Percentiles rank a stretch among this genome's conserved stretches.
phyloP scores from a whole-genome alignment of 108 stramenopile genomes.

The Fragilariopsis cylindrus region DNA sequence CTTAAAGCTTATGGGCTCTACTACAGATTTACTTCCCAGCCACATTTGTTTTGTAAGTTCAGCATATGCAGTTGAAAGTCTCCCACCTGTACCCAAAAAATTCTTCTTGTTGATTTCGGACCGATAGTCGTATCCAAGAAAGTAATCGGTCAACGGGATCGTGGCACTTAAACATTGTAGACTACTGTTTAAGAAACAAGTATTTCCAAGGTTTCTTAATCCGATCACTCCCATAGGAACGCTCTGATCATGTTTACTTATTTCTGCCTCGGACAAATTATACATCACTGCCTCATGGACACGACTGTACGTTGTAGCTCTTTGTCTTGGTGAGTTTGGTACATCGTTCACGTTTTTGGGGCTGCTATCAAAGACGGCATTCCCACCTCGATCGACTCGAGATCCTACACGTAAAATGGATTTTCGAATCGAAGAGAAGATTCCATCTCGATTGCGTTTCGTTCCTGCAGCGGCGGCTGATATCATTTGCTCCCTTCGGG shows the following conservation, averaged over 20 bases:
- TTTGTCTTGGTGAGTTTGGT: conserved; percentile 25
- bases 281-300: conserved; percentile 49
- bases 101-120: conserved; percentile 89
- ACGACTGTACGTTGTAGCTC: conserved; percentile 49
- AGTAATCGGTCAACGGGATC: conserved; percentile 88
- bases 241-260: conserved; percentile 29
- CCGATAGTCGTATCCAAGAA: conserved; percentile 79
- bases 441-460: conserved; percentile 21
- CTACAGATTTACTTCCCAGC: conserved; percentile 54
- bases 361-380: not conserved
- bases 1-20: conserved; percentile 63
- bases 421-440: conserved; percentile 10
- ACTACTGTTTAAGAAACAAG: conserved; percentile 93
- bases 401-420: conserved; percentile 24
- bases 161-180: conserved; percentile 91
- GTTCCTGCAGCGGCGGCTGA: conserved; percentile 10
- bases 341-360: not conserved
- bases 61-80: conserved; percentile 82
- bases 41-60: conserved; percentile 84
- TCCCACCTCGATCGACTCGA: conserved; percentile 17
- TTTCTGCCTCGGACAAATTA: conserved; percentile 38
- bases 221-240: conserved; percentile 83
- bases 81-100: conserved; percentile 80
- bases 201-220: conserved; percentile 94
- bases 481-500: not conserved